Evolutionary conservation across 495 filamentous ascomycete genomes (phyloP), one percentile per base, ranked within the genome.

Genomic region (Alectoria sarmentosa): DNA sequence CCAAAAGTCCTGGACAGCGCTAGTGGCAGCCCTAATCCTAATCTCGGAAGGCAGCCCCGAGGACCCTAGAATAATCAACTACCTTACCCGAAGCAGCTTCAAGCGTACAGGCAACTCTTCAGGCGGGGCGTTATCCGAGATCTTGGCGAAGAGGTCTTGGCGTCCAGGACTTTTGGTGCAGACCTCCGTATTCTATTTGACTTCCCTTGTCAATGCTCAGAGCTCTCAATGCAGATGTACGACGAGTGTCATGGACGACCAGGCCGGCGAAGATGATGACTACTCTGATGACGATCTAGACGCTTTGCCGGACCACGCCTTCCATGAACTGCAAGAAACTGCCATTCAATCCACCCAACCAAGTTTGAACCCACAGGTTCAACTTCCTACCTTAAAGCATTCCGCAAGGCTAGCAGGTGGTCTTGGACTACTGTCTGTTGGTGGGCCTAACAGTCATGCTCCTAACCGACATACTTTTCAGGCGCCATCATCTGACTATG

Each of bases 201-300:
- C n/a, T n/a, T n/a, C n/a, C n/a, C n/a, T n/a, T n/a, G n/a, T n/a
- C n/a, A n/a, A n/a, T n/a, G n/a, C n/a, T n/a, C n/a, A 58, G 44
- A 46, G 37, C 23, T 49, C 62, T 66, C 63, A 52, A 71, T 71
- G 69, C 63, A 46, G 62, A 28, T 55, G 13, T 63, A 67, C 49
- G n/a, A 65, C 70, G 63, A 49, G 69, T 76, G 79, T 79, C 73
- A 86, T 85, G 83, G 83, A 82, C 71, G 76, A 77, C 67, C 67
- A 52, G 66, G 76, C 76, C 77, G 83, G 83, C 58, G 76, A 79
- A 69, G 84, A 87, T 73, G 86, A 86, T 61, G 80, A 79, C 71
- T 87, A 86, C 75, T 85, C 79, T 66, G 88, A 88, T 72, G 83
- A 87, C 70, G 82, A 79, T 68, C 77, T 86, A 66, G 84, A 86